These are phyloP conservation scores for Cryptococcus amylolentus DNA, from an alignment of 1,284 basidiomycete species.

Conservation along the genomic window DNA sequence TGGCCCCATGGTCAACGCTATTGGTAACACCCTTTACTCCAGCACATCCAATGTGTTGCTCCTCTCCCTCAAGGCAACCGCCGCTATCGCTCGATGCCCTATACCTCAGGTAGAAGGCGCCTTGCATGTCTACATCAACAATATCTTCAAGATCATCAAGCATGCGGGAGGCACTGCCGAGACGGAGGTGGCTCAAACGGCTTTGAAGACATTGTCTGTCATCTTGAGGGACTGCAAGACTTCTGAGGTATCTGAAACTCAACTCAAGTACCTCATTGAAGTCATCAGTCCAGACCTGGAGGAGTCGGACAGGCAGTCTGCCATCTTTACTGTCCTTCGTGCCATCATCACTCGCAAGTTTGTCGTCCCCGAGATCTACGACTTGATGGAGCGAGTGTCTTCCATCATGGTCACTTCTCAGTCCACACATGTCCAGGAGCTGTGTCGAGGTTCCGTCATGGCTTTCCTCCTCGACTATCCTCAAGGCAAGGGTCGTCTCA, in stretches of 20 bases:
- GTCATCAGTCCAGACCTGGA: slow-evolving; percentile 89
- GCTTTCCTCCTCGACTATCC: slow-evolving; percentile 98
- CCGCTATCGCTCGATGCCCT: slow-evolving; percentile 80
- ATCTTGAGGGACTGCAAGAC: slow-evolving; percentile 80
- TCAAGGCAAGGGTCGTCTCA: slow-evolving; percentile 86
- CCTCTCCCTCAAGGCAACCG: slow-evolving; percentile 74
- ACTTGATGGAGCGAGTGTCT: slow-evolving; percentile 92
- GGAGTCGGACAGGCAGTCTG: slow-evolving; percentile 79
- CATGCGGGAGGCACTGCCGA: slow-evolving; percentile 77
- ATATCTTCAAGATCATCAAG: slow-evolving; percentile 81
- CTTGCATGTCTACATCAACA: slow-evolving; percentile 77
- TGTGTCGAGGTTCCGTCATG: slow-evolving; percentile 81
- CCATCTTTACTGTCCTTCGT: slow-evolving; percentile 86
- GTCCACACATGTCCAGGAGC: slow-evolving; percentile 83
- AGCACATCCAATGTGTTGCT: slow-evolving; percentile 73
- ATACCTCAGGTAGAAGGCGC: slow-evolving; percentile 72
- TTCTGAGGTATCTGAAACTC: slow-evolving; percentile 80
- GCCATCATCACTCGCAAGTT: slow-evolving; percentile 87
- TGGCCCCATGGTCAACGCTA: slow-evolving; percentile 78
- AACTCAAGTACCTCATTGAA: slow-evolving; percentile 80
- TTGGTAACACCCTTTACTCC: slow-evolving; percentile 92
- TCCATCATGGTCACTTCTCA: slow-evolving; percentile 94
- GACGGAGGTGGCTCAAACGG: slow-evolving; percentile 83
- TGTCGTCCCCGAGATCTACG: slow-evolving; percentile 94
- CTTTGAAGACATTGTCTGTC: slow-evolving; percentile 78